phyloP scores from a whole-genome alignment of 306 rosid species.

The Ochetophila trinervis region DNA sequence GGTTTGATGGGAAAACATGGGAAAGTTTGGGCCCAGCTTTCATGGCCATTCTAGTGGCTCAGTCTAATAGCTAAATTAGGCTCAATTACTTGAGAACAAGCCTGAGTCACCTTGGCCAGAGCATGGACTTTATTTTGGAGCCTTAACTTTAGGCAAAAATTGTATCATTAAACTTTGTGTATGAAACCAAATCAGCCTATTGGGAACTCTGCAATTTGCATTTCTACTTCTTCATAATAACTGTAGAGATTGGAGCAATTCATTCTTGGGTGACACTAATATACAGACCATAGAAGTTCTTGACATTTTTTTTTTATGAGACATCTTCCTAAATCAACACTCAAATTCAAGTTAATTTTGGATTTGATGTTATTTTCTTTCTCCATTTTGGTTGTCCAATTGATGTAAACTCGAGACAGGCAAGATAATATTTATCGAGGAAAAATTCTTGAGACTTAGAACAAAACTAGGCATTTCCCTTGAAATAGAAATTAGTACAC shows the following conservation, averaged over 20 bases:
- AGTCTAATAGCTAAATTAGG: neutral
- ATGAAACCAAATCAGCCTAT: neutral
- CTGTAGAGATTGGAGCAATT: neutral
- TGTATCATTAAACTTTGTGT: too few species aligned
- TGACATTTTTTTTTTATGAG: too few species aligned
- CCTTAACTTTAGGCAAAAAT: neutral
- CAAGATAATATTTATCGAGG: neutral
- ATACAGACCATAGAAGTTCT: neutral
- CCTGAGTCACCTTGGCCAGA: neutral
- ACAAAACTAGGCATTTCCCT: neutral
- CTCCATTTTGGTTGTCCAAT: conserved; percentile 1
- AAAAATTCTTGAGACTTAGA: neutral
- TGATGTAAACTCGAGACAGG: neutral
- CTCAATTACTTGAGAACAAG: neutral
- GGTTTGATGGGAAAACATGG: neutral
- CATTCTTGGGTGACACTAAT: neutral
- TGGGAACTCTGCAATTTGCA: neutral
- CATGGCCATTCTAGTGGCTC: neutral
- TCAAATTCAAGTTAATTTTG: neutral
- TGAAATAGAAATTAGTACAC: neutral
- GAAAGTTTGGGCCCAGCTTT: neutral
- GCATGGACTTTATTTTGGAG: neutral
- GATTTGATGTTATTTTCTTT: neutral
- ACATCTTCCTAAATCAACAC: neutral
- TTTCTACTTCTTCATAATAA: neutral